Evolutionary conservation across 176 grass and related monocot species (phyloP), one percentile per base, ranked within the genome.

Genomic region (Luzula sylvatica): DNA sequence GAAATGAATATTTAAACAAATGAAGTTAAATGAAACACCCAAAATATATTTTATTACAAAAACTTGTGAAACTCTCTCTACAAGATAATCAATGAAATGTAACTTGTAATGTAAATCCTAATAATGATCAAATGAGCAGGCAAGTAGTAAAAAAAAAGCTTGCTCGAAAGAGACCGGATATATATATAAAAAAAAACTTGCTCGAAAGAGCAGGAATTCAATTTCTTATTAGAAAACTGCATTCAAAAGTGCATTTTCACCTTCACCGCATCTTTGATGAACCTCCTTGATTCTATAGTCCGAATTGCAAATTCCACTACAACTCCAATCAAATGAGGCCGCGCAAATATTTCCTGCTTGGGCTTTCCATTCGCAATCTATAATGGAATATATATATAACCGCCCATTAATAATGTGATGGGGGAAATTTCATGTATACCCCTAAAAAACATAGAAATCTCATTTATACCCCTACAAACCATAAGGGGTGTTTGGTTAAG

Each of bases 301-400:
- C 0, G 87, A 76, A 69, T 94, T 75, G 45, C 87, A 94, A 57
- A 94, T 94, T 24, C 87, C 87, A 3, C 87, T 94, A 66, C 87
- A 94, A 70, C 71, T 76, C 87, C 87, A 94, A 38, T 94, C 87
- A 27, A 94, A 94, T 7, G 87, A 86, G 0, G 78, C 87, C 0
- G 81, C 87, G 0, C 87, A 94, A 21, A 75, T 82, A 59, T 70
- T 86, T 11, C 87, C 87, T 1, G 82, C 77, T 52, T 86, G 87
- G 59, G 81, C 77, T 66, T 94, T 94, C 87, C 87, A 94, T 57
- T 94, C 77, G 1, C 87, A 94, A 79, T 94, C 82, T 92, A 13
- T 5, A 1, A 50, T 1, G 6, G 20, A 1, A 30, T 42, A 42
- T 8, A 0, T 54, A 39, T 8, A 23, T 7, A 3, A 2, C n/a